Conservation (phyloP, 495 filamentous ascomycete genomes). For the Pyrenopolyporus hunteri region DNA sequence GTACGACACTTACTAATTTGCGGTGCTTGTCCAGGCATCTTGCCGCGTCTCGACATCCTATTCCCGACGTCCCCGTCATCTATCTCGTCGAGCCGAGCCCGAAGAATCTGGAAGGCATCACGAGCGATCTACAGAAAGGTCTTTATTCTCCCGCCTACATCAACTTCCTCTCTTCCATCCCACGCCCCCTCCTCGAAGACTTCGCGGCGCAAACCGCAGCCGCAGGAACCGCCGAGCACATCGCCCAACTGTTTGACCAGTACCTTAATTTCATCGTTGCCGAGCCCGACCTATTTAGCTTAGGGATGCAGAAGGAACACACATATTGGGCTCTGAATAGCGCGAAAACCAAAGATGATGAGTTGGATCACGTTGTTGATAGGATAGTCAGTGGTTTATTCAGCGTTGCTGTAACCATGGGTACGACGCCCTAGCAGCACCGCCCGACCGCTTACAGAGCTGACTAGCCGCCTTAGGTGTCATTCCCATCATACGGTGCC, state of each 20-base stretch:
- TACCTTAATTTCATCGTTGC: conserved; percentile 97
- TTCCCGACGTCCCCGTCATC: conserved; percentile 95
- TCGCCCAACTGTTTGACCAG: conserved; percentile 94
- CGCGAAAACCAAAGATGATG: conserved; percentile 84
- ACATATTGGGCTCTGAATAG: conserved; percentile 96
- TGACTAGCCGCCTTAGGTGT: conserved; percentile 58
- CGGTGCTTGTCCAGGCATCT: conserved; percentile 65
- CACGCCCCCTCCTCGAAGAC: conserved; percentile 90
- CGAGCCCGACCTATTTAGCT: conserved; percentile 93
- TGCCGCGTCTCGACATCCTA: conserved; percentile 80
- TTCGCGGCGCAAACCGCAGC: conserved; percentile 88
- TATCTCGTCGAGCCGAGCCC: conserved; percentile 91
- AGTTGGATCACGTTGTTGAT: conserved; percentile 84
- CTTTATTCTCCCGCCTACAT: conserved; percentile 95
- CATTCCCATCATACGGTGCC: conserved; percentile 92
- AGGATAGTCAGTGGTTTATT: conserved; percentile 93
- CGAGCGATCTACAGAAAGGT: conserved; percentile 81
- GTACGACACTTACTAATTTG: conserved; percentile 15
- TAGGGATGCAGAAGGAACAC: conserved; percentile 83
- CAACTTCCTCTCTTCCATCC: conserved; percentile 96
- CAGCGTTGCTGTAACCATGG: conserved; percentile 96
- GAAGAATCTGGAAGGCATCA: conserved; percentile 80
- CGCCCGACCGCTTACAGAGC: neutral
- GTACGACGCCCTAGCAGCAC: conserved; percentile 52
- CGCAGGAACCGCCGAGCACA: conserved; percentile 81